Evolutionary conservation across 2,329 filamentous ascomycete species (phyloP), one percentile per base, ranked within the genome.

Genomic region (Fusarium ambrosium): DNA sequence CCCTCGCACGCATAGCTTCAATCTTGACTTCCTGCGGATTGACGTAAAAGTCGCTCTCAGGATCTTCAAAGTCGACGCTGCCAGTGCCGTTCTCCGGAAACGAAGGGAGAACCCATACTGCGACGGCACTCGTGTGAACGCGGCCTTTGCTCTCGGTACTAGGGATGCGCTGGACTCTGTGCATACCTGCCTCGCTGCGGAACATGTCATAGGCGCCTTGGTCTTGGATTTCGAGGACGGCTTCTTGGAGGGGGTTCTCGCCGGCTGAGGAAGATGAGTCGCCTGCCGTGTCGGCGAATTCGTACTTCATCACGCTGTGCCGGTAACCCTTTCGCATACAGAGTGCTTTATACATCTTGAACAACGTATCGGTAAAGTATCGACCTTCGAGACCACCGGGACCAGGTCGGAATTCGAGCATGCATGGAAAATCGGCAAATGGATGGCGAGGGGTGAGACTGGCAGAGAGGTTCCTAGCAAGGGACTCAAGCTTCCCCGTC

Each of bases 111-210:
- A 99, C 95, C 89, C 98, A 93, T 1, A 99, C 94, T 7, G 94
- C 95, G 4, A 95, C 96, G 14, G 95, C 95, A 80, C 94, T 97
- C 13, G 97, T 99, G 83, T 99, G 97, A 18, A 95, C 97, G 32
- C 97, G 92, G 2, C 97, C 97, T 81, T 95, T 96, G 75, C 88
- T 94, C 82, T 99, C 97, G 1, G 97, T 99, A 13, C 92, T 92
- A 2, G 97, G 97, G 4, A 99, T 92, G 29, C 97, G 92, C 86
- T 99, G 97, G 0, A 99, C 97, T 32, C 97, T 91, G 82, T 99
- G 97, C 75, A 99, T 97, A 36, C 97, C 97, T 4, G 96, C 94
- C 84, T 99, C 97, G 77, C 92, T 92, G 70, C 96, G 90, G 78
- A 99, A 90, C 2, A 91, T 80, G 70, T 93, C 94, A 83, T 98